Base-by-base conservation (phyloP, 495 filamentous ascomycete genomes). In the Lepraria neglecta region DNA sequence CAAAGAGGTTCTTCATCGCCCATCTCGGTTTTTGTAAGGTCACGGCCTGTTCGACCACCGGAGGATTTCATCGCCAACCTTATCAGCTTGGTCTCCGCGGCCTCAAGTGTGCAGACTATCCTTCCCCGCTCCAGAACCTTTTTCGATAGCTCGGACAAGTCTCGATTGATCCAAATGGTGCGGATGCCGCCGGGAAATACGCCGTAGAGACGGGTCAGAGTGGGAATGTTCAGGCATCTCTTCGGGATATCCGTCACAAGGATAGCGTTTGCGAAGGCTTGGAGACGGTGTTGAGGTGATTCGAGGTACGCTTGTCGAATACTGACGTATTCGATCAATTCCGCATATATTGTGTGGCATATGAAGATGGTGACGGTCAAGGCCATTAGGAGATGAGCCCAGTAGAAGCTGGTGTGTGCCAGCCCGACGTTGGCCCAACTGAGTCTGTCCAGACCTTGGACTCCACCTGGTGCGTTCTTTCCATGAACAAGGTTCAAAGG, bases 151-250 rank as follows among this genome's bases (percentile, higher is more conserved):
- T 21, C 42, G 12, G 47, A 55, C 4, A 40, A 35, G 38, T 62
- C 60, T 56, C 52, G 60, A 57, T 62, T 62, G 40, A 62, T 62
- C 24, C n/a, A 56, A 7, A 56, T n/a, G 1, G 11, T 11, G 43
- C 56, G 27, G 21, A 62, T 5, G 24, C 21, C 24, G 17, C 28
- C 28, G 43, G 33, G 11, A 24, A 46, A 57, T 46, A 27, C 43
- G 24, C 38, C n/a, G 40, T 62, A 62, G 0, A 62, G n/a, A 56
- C 10, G 6, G 6, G 6, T 11, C 33, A 35, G 10, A 6, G 1
- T 6, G n/a, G 19, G 35, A 47, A 62, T 31, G 19, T 50, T 27
- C 14, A 24, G 24, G 24, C 1, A 24, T 62, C 40, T 38, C 30
- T 56, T 6, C 0, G 30, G 45, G 7, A 62, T 62, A 48, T 62